phyloP scores from a whole-genome alignment of 257 asterid genomes.

The Phtheirospermum japonicum region DNA sequence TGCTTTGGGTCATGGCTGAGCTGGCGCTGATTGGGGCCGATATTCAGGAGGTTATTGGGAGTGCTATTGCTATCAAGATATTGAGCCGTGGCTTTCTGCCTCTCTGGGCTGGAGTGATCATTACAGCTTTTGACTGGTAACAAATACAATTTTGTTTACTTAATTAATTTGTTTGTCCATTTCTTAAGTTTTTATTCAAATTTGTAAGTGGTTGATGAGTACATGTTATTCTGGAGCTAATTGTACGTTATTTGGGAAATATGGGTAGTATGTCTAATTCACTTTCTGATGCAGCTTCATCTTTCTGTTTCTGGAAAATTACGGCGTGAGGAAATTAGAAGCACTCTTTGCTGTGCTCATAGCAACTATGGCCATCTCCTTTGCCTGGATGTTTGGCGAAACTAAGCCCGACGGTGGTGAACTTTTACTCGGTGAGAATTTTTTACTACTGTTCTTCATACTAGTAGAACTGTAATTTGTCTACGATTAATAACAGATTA shows the following conservation, averaged over 20 bases:
- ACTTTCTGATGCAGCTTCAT: constrained; percentile 52
- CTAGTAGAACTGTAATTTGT: not conserved
- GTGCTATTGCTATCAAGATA: constrained; percentile 78
- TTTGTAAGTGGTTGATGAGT: not conserved
- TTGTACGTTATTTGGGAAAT: too few species aligned
- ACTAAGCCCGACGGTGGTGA: constrained; percentile 67
- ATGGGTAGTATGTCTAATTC: too few species aligned
- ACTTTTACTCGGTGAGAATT: constrained; percentile 59
- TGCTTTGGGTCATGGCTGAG: constrained; percentile 81
- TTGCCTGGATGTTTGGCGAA: constrained; percentile 86
- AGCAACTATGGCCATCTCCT: constrained; percentile 68
- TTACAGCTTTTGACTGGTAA: constrained; percentile 80
- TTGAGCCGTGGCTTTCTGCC: constrained; percentile 56
- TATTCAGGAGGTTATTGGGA: constrained; percentile 85
- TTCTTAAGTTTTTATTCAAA: not conserved
- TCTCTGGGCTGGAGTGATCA: constrained; percentile 73
- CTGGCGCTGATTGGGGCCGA: constrained; percentile 74
- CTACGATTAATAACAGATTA: not conserved
- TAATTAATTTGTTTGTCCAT: not conserved
- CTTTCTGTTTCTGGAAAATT: constrained; percentile 72
- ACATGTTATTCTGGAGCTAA: too few species aligned
- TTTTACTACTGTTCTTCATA: not conserved
- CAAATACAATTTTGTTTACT: not conserved
- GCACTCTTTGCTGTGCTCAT: constrained; percentile 78
- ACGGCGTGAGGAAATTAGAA: constrained; percentile 82